Evolutionary conservation across 164 flowering plant species (phyloP), one percentile per base, ranked within the genome.

Genomic region (Dillenia turbinata): DNA sequence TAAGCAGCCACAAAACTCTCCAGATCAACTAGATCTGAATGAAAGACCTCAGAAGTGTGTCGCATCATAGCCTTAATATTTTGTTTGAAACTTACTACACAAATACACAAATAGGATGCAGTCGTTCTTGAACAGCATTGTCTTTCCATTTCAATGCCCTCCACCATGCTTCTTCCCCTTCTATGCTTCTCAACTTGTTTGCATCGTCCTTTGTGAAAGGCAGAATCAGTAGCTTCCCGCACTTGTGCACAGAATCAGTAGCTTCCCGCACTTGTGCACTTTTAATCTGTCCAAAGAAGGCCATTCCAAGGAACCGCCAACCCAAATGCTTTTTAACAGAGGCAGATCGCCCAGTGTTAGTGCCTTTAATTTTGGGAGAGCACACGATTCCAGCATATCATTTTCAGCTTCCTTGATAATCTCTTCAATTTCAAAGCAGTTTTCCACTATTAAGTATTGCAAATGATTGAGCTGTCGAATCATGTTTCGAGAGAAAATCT

Each of bases 381-480:
- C 49, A 44, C 11, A 9, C 1, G 47, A 44, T 17, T 57, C 60
- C 12, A n/a, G 49, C 17, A 57, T 57, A 9, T 44, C 26, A 9
- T 44, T 43, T 15, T 56, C 60, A n/a, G 9, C 56, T 51, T 51
- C 19, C 6, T 1, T 15, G 16, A 61, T 51, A 9, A 61, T 14
- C 56, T 61, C 56, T 40, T 61, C 48, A 51, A 61, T 61, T 22
- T n/a, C 47, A n/a, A 13, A 40, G 47, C 64, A 61, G 19, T 51
- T n/a, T 40, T 52, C 48, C 9, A 61, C 26, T 43, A 9, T 61
- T 44, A 61, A 11, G 5, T 51, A 9, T 52, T 61, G 10, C 48
- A 61, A 44, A 9, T 61, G 8, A n/a, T 14, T 50, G n/a, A 61
- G 64, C 44, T 51, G 56, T 51, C 8, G 14, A 52, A 61, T 61